Percentiles rank a stretch among this genome's conserved stretches.
phyloP scores from a whole-genome alignment of 2,329 filamentous ascomycete genomes.

The Nemania sp. region DNA sequence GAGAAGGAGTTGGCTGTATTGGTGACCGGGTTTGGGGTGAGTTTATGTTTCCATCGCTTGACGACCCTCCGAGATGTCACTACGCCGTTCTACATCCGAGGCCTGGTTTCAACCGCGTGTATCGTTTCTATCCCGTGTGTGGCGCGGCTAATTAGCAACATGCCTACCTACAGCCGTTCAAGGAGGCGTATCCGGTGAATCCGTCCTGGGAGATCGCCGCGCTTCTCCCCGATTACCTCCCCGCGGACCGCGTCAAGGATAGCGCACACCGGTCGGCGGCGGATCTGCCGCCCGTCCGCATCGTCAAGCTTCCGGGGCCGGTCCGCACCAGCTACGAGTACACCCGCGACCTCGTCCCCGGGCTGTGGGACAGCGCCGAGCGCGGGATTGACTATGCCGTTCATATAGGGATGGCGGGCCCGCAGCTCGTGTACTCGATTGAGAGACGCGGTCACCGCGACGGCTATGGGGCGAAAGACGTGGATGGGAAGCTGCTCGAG shows the following conservation, averaged over 20 bases:
- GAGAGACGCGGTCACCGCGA: constrained; percentile 73
- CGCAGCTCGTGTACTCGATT: constrained; percentile 67
- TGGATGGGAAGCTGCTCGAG: constrained; percentile 65
- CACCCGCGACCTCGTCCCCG: constrained; percentile 67
- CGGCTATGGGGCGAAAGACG: constrained; percentile 71
- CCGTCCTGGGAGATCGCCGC: constrained; percentile 80
- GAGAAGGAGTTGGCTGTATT: constrained; percentile 60
- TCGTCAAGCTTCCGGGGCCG: constrained; percentile 67
- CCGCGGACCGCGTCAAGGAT: constrained; percentile 52
- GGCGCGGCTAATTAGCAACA: constrained; percentile 25
- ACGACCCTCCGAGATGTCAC: constrained; percentile 10
- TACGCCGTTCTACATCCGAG: neutral
- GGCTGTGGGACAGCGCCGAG: constrained; percentile 57
- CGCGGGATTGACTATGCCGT: constrained; percentile 63
- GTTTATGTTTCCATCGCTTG: constrained; percentile 35
- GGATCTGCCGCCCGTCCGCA: constrained; percentile 57
- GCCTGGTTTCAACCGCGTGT: neutral
- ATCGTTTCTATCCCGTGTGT: neutral
- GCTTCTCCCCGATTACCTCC: constrained; percentile 67
- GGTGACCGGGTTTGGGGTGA: constrained; percentile 65
- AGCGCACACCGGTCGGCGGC: constrained; percentile 40
- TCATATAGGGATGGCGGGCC: constrained; percentile 80
- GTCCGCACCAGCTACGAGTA: constrained; percentile 73
- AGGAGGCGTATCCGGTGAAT: constrained; percentile 71
- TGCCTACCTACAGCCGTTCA: constrained; percentile 71